Percentiles rank a stretch among this genome's conserved stretches.
phyloP scores from a whole-genome alignment of 805 yeast species.

The Ogataea nonfermentans region DNA sequence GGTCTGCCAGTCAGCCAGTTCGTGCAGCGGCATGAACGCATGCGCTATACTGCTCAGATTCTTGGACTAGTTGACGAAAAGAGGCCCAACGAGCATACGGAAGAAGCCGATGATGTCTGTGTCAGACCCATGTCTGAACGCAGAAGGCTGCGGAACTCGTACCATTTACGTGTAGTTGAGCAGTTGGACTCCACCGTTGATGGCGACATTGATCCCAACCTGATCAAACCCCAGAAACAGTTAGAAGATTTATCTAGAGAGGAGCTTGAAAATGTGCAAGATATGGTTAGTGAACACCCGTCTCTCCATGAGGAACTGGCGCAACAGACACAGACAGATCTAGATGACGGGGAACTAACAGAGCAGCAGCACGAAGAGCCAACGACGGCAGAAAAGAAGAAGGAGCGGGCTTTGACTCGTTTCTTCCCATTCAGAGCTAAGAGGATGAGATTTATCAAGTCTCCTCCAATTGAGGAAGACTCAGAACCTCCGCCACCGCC shows the following conservation, averaged over 20 bases:
- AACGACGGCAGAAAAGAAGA: slow-evolving; percentile 1
- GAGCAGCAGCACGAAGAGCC: not conserved
- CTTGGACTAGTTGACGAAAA: slow-evolving; percentile 1
- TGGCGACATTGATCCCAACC: slow-evolving; percentile 6
- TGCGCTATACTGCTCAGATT: slow-evolving; percentile 13
- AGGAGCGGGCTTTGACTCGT: slow-evolving; percentile 8
- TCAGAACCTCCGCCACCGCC: slow-evolving; percentile 3
- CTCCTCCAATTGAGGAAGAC: slow-evolving; percentile 10
- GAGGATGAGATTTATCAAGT: slow-evolving; percentile 13
- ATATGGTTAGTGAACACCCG: slow-evolving; percentile 1
- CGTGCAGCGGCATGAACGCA: slow-evolving; percentile 27
- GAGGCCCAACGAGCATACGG: not conserved
- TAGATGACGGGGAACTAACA: not conserved
- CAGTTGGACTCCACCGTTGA: slow-evolving; percentile 9
- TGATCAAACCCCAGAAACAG: not conserved
- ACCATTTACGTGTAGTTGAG: slow-evolving; percentile 14
- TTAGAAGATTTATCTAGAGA: slow-evolving; percentile 3
- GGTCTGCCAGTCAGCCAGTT: slow-evolving; percentile 9
- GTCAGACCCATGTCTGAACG: not conserved
- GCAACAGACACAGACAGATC: not conserved
- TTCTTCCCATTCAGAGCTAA: slow-evolving; percentile 19
- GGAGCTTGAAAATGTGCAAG: slow-evolving; percentile 6
- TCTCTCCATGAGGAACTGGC: not conserved
- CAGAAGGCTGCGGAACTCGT: slow-evolving; percentile 2
- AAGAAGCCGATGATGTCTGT: not conserved